Evolutionary conservation across 2,329 filamentous ascomycete species (phyloP), one percentile per base, ranked within the genome.

Genomic region (Orbilia brochopaga): DNA sequence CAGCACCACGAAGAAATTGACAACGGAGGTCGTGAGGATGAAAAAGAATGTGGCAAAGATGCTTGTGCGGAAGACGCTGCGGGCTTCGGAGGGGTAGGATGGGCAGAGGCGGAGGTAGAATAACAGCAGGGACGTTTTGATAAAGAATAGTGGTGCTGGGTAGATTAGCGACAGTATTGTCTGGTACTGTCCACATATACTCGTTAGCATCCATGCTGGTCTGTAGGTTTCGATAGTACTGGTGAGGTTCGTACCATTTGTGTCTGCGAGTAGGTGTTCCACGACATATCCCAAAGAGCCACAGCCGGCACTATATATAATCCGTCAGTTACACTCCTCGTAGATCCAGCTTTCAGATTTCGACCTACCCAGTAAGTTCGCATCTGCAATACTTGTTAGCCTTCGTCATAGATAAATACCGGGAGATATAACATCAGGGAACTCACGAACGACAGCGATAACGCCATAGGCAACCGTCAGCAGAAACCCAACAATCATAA

Each of bases 11-110:
- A 73, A 67, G 37, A 66, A 30, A 17, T 63, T 67, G 4, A 57
- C 66, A 11, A 67, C 51, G 15, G 48, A 37, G 6, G 69, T 73
- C 3, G 58, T 23, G 8, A 67, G 27, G 21, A 73, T 63, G 62
- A 73, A 73, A 54, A 73, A 62, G 27, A 73, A 66, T 8, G 69
- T 67, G 8, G 37, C 57, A 11, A 67, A 73, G 6, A 73, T 67
- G 21, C 56, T 54, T 1, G 69, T 73, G 7, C 67, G 67, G 50
- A 72, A 65, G 30, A 72, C 51, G 17, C 60, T 72, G 23, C 67
- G 67, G 17, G 48, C 27, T 60, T 72, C 67, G 13, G 67, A 72
- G 5, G 67, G 60, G 50, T 64, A 72, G 5, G 67, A 61, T 1
- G 67, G 67, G 23, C 67, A 72, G 6, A 72, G 67, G 17, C 50